A percentile compares a stretch with the other conserved stretches of the same genome.
These are phyloP conservation scores for Blastomyces parvus DNA, from an alignment of 2,329 filamentous ascomycete genomes.

Conservation along the genomic window DNA sequence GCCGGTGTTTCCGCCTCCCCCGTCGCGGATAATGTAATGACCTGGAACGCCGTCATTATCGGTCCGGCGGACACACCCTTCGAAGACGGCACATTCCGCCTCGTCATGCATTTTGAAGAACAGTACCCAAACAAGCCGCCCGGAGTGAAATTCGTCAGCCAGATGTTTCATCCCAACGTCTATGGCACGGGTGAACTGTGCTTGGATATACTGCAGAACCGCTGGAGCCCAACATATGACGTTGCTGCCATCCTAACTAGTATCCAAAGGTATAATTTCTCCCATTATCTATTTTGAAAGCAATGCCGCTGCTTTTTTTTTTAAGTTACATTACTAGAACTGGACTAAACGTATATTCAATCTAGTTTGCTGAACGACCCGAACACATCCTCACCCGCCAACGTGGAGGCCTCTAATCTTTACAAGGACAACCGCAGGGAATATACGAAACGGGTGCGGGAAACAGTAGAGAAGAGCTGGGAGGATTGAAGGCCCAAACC, in stretches of 20 bases:
- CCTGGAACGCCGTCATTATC: slow-evolving; percentile 97
- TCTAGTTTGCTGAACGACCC: slow-evolving; percentile 86
- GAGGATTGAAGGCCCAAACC: slow-evolving; percentile 54
- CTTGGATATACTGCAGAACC: slow-evolving; percentile 91
- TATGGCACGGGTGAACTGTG: slow-evolving; percentile 96
- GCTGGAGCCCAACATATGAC: slow-evolving; percentile 98
- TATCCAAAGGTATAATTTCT: slow-evolving; percentile 68
- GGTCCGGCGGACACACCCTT: slow-evolving; percentile 94
- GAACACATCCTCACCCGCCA: slow-evolving; percentile 95
- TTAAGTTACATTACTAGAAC: neutral
- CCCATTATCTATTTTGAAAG: neutral
- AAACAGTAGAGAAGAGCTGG: slow-evolving; percentile 99
- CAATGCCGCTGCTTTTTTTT: neutral
- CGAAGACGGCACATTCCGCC: slow-evolving; percentile 92
- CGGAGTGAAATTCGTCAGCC: slow-evolving; percentile 94
- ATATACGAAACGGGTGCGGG: slow-evolving; percentile 86
- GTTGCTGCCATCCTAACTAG: slow-evolving; percentile 94
- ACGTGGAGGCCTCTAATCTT: slow-evolving; percentile 93
- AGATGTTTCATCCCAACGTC: slow-evolving; percentile 99
- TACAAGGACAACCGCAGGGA: slow-evolving; percentile 98
- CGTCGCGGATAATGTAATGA: slow-evolving; percentile 95
- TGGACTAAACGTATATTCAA: too few species aligned
- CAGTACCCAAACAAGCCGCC: slow-evolving; percentile 98
- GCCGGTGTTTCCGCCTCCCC: slow-evolving; percentile 94
- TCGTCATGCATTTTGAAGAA: slow-evolving; percentile 99